These are phyloP conservation scores for Angophora floribunda DNA, from an alignment of 345 rosid species.

Conservation along the genomic window DNA sequence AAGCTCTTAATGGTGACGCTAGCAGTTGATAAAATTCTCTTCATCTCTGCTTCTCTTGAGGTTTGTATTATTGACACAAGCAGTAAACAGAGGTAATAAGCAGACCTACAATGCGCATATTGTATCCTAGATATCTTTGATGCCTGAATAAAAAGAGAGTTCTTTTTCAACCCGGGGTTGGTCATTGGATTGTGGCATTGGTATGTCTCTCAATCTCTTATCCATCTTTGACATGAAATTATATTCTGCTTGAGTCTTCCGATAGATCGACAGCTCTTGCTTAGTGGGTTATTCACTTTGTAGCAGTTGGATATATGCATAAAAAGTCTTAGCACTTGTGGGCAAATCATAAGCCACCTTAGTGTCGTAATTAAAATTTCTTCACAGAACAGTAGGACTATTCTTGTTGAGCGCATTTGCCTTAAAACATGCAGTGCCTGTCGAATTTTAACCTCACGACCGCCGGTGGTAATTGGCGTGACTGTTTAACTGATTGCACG, in stretches of 20 bases:
- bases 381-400: background rate
- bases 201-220: background rate
- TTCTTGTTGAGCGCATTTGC: background rate
- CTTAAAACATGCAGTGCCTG: background rate
- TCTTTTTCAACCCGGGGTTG: background rate
- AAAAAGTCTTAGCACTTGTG: background rate
- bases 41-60: background rate
- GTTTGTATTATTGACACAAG: background rate
- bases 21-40: background rate
- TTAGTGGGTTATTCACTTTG: background rate
- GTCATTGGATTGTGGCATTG: background rate
- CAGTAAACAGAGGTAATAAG: background rate
- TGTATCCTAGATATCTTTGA: background rate
- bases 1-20: background rate
- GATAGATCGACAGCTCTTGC: background rate
- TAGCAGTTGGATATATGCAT: background rate
- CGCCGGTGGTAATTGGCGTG: background rate
- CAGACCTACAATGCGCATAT: background rate
- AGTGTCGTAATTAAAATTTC: background rate
- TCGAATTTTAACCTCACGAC: background rate
- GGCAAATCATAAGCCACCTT: background rate
- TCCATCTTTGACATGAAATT: background rate
- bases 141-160: background rate
- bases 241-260: background rate
- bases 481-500: background rate